phyloP scores from a whole-genome alignment of 2,329 filamentous ascomycete genomes.

The Colletotrichum tanaceti region DNA sequence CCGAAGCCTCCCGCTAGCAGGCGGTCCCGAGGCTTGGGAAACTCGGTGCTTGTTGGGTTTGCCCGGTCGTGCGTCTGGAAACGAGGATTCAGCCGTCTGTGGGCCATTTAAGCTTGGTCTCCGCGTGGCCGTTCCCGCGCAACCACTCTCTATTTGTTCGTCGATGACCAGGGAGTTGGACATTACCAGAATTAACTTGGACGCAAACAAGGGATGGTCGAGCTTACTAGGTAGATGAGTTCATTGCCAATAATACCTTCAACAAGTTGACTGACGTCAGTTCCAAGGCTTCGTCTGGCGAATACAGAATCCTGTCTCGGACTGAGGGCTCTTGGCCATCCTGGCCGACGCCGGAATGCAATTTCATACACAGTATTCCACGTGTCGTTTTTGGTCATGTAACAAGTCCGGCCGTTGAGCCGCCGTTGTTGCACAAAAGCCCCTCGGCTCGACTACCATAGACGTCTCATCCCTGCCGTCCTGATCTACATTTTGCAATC shows the following conservation, averaged over 20 bases:
- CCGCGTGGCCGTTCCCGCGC: slow-evolving; percentile 20
- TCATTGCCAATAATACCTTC: background rate
- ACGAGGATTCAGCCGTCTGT: slow-evolving; percentile 18
- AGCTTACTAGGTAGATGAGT: too few species aligned
- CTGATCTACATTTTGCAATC: background rate
- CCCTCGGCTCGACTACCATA: background rate
- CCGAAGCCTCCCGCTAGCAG: slow-evolving; percentile 35
- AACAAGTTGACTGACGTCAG: background rate
- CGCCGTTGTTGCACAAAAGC: background rate
- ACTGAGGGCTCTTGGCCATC: background rate
- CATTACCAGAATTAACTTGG: background rate
- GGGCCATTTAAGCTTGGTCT: slow-evolving; percentile 17
- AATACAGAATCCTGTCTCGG: background rate
- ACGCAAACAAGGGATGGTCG: too few species aligned
- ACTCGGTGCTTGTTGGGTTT: background rate
- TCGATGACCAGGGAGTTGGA: background rate
- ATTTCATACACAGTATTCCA: background rate
- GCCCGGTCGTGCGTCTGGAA: background rate
- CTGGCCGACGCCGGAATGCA: background rate
- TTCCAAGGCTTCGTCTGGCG: background rate
- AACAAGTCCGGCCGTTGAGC: background rate
- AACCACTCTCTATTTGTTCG: slow-evolving; percentile 15
- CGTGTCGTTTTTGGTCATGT: background rate
- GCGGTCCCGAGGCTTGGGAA: background rate
- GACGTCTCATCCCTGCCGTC: background rate